A percentile compares a stretch with the other conserved stretches of the same genome.
These are phyloP conservation scores for Erythrophleum fordii DNA, from an alignment of 306 rosid genomes.

Conservation along the genomic window DNA sequence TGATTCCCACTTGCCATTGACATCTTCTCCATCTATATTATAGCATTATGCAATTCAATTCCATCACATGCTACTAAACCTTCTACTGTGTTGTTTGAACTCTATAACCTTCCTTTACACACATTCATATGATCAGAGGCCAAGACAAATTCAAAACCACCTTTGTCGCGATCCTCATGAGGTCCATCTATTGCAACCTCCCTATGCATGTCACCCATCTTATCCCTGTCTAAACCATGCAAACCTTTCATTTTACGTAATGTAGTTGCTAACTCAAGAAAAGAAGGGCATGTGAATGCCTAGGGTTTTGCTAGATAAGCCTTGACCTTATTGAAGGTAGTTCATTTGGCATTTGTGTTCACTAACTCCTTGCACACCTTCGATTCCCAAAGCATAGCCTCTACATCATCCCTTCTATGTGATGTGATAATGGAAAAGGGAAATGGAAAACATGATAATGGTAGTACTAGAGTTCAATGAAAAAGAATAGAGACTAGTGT, in stretches of 20 bases:
- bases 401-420: constrained; percentile 58
- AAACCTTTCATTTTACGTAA: constrained; percentile 17
- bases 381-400: constrained; percentile 60
- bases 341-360: constrained; percentile 52
- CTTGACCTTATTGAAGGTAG: constrained; percentile 50
- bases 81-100: constrained; percentile 3
- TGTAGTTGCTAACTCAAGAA: constrained; percentile 42
- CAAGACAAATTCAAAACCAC: constrained; percentile 27
- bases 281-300: constrained; percentile 60
- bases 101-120: constrained; percentile 9
- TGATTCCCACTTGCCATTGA: constrained; percentile 15
- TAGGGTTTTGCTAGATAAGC: constrained; percentile 65
- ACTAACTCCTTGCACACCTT: constrained; percentile 49
- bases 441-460: no score
- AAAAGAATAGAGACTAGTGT: no score
- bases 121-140: not conserved
- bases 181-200: not conserved
- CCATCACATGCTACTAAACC: constrained; percentile 3
- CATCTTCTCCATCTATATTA: constrained; percentile 26
- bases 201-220: not conserved
- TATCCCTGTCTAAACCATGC: not conserved
- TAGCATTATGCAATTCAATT: constrained; percentile 16
- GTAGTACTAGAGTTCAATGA: no score
- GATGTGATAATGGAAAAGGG: no score
- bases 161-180: constrained; percentile 5